Percentiles rank a stretch among this genome's conserved stretches.
phyloP scores from a whole-genome alignment of 371 early-diverging fungal genomes.

The Encephalitozoon cuniculi region DNA sequence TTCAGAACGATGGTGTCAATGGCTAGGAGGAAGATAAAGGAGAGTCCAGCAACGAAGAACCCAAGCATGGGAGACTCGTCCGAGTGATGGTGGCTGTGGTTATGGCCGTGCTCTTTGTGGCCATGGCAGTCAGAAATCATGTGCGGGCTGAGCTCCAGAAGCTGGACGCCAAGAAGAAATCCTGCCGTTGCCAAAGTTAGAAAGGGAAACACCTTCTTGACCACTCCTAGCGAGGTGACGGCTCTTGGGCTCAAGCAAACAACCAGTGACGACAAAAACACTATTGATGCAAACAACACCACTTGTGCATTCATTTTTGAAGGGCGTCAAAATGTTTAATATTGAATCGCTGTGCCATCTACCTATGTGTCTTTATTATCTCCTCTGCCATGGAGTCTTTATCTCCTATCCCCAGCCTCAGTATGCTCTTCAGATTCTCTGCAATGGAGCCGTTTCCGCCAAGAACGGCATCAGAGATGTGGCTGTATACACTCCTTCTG shows the following conservation, averaged over 20 bases:
- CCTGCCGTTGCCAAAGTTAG: constrained; percentile 53
- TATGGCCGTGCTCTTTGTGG: constrained; percentile 7
- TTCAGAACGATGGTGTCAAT: constrained; percentile 54
- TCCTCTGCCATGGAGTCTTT: background rate
- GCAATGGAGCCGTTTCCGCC: background rate
- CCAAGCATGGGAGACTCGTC: constrained; percentile 21
- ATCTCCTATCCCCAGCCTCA: background rate
- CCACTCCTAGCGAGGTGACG: background rate
- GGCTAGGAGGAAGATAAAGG: constrained; percentile 50
- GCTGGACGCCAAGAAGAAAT: constrained; percentile 50
- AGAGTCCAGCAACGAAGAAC: constrained; percentile 47
- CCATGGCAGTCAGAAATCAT: constrained; percentile 29
- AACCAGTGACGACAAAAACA: constrained; percentile 27
- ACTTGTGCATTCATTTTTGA: background rate
- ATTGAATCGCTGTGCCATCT: background rate
- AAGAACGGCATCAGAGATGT: background rate
- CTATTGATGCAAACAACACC: background rate
- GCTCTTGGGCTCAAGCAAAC: constrained; percentile 30
- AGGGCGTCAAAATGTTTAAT: background rate
- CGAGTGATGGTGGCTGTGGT: constrained; percentile 22
- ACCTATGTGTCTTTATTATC: background rate
- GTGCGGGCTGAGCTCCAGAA: constrained; percentile 58
- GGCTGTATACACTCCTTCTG: background rate
- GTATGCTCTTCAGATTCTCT: background rate
- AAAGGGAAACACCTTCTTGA: constrained; percentile 39